Percentiles rank a stretch among this genome's conserved stretches.
phyloP scores from a whole-genome alignment of 306 rosid genomes.

The Fragaria iinumae region DNA sequence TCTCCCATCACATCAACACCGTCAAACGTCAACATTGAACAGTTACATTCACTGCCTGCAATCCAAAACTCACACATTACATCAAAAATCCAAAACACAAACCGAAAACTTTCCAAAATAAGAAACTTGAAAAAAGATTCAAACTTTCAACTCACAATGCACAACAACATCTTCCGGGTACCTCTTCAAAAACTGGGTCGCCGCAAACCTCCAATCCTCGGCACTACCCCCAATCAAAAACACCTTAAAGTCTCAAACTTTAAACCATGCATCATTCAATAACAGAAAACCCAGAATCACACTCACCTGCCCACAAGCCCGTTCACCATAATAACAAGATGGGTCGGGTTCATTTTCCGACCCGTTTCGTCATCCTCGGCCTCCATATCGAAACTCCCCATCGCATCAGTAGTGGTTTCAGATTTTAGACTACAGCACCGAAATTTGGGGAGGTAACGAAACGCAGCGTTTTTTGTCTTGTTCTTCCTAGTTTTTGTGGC shows the following conservation, averaged over 20 bases:
- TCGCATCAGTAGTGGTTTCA: constrained; percentile 29
- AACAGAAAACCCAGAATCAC: not conserved
- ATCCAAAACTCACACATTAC: constrained; percentile 18
- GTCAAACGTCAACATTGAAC: constrained; percentile 63
- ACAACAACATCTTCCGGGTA: constrained; percentile 64
- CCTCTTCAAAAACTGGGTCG: constrained; percentile 54
- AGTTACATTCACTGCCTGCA: constrained; percentile 83
- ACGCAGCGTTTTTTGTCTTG: constrained; percentile 20
- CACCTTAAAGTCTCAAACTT: not conserved
- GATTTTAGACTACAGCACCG: constrained; percentile 52
- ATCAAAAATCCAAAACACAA: too few relatives aligned
- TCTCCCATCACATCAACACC: constrained; percentile 90
- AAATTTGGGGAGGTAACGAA: constrained; percentile 37
- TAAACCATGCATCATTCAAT: not conserved
- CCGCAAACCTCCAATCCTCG: constrained; percentile 75
- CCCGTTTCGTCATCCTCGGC: constrained; percentile 39
- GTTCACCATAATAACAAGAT: constrained; percentile 71
- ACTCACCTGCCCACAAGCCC: constrained; percentile 78
- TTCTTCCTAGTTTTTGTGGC: constrained; percentile 9
- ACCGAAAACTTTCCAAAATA: not conserved
- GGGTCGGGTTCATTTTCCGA: constrained; percentile 47
- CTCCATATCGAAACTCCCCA: constrained; percentile 54
- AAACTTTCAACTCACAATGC: constrained; percentile 60
- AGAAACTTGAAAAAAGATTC: not conserved
- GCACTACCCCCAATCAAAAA: constrained; percentile 44